phyloP scores from a whole-genome alignment of 169 alveolate genomes.

The Theileria parva region DNA sequence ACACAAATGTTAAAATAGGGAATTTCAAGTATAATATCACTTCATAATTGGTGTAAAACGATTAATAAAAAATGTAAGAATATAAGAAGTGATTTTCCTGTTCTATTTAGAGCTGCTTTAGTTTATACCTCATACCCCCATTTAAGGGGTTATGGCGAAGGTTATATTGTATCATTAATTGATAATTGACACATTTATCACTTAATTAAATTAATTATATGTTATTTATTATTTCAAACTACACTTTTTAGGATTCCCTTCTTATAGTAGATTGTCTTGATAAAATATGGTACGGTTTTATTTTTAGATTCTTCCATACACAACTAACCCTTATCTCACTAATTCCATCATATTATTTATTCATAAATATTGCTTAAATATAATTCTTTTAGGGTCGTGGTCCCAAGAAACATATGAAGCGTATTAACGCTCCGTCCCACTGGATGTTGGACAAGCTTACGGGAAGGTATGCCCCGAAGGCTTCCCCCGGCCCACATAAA shows the following conservation, averaged over 20 bases:
- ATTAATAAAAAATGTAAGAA: neutral
- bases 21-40: neutral
- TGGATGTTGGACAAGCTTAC: slow-evolving; percentile 98
- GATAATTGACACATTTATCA: slow-evolving; percentile 1
- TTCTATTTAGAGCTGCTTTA: neutral
- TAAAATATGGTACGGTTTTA: slow-evolving; percentile 9
- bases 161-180: neutral
- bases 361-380: neutral
- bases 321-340: neutral
- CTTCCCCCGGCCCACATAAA: slow-evolving; percentile 96
- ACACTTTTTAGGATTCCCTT: neutral
- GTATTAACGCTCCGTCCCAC: slow-evolving; percentile 97
- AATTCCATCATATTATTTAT: neutral
- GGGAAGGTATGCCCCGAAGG: slow-evolving; percentile 92
- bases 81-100: slow-evolving; percentile 3
- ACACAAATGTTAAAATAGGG: neutral
- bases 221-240: slow-evolving; percentile 5
- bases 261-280: neutral
- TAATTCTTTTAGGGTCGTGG: slow-evolving; percentile 92
- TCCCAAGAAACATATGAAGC: slow-evolving; percentile 97
- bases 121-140: slow-evolving; percentile 14
- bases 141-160: neutral
- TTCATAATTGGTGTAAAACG: neutral
- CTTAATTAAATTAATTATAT: neutral
- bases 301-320: neutral